Evolutionary conservation across 148 eudicot species (phyloP).

Genomic region (Cornus suecica): DNA sequence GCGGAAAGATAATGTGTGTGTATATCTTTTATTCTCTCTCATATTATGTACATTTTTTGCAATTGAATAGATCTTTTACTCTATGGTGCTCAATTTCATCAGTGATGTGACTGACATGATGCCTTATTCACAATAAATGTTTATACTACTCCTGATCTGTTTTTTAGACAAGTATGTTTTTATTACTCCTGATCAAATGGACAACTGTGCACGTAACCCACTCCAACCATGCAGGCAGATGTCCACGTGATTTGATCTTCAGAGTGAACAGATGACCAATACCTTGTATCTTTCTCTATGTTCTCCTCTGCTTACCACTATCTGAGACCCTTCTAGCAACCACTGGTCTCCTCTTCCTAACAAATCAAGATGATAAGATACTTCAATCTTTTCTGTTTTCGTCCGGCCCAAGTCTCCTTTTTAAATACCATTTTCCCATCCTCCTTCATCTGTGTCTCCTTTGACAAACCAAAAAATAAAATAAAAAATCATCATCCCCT

Average conservation of each 20-base stretch:
- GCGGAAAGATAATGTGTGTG: background rate
- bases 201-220: conserved; percentile 4
- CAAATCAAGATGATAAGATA: conserved; percentile 1
- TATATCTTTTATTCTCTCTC: background rate
- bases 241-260: conserved; percentile 19
- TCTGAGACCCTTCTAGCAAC: conserved; percentile 24
- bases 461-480: conserved; percentile 7
- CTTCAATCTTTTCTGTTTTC: conserved; percentile 14
- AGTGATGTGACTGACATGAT: conserved; percentile 7
- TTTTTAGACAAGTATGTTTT: no score
- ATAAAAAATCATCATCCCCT: background rate
- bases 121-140: conserved; percentile 2
- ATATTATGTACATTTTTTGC: background rate
- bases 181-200: background rate
- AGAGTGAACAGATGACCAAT: conserved; percentile 29
- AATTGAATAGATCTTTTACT: background rate
- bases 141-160: background rate
- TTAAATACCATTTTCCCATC: conserved; percentile 1
- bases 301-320: conserved; percentile 20
- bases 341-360: conserved; percentile 3
- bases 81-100: conserved; percentile 7
- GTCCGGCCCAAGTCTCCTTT: conserved; percentile 6
- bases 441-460: conserved; percentile 14
- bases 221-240: conserved; percentile 11
- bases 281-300: conserved; percentile 33